A percentile compares a stretch with the other conserved stretches of the same genome.
phyloP scores from a whole-genome alignment of 345 rosid genomes.

The Acer campestre region DNA sequence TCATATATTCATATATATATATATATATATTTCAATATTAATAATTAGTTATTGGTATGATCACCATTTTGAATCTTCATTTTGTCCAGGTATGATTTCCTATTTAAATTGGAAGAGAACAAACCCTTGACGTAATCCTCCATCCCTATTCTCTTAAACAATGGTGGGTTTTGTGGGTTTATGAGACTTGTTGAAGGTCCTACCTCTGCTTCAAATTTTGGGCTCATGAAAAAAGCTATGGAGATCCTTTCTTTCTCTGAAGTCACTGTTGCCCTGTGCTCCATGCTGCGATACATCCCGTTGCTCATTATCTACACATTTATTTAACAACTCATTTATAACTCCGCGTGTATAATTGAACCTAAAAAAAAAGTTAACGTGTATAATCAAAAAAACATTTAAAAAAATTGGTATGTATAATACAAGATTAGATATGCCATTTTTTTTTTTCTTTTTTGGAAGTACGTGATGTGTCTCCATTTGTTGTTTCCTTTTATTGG shows the following conservation, averaged over 20 bases:
- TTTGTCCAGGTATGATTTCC: conserved; percentile 23
- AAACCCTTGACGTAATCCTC: conserved; percentile 21
- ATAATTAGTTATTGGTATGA: not conserved
- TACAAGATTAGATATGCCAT: too few species aligned
- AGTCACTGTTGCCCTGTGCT: conserved; percentile 34
- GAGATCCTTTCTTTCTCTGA: conserved; percentile 25
- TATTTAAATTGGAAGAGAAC: conserved; percentile 22
- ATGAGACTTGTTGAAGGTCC: conserved; percentile 29
- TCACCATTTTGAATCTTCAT: conserved; percentile 20
- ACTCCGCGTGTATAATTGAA: not conserved
- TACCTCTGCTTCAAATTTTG: conserved; percentile 28
- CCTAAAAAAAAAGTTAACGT: too few species aligned
- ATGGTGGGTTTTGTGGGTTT: conserved; percentile 28
- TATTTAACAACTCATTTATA: not conserved
- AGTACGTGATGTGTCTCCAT: too few species aligned
- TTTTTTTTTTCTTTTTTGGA: too few species aligned
- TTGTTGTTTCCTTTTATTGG: too few species aligned
- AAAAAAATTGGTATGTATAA: too few species aligned
- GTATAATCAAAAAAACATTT: too few species aligned
- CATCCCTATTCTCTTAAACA: conserved; percentile 14
- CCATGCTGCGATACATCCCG: conserved; percentile 34
- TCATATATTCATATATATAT: too few species aligned
- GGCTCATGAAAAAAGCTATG: conserved; percentile 26
- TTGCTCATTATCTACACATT: conserved; percentile 34
- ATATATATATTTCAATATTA: too few species aligned